Conservation (phyloP, 2,329 filamentous ascomycete species). For the Clonostachys rhizophaga region DNA sequence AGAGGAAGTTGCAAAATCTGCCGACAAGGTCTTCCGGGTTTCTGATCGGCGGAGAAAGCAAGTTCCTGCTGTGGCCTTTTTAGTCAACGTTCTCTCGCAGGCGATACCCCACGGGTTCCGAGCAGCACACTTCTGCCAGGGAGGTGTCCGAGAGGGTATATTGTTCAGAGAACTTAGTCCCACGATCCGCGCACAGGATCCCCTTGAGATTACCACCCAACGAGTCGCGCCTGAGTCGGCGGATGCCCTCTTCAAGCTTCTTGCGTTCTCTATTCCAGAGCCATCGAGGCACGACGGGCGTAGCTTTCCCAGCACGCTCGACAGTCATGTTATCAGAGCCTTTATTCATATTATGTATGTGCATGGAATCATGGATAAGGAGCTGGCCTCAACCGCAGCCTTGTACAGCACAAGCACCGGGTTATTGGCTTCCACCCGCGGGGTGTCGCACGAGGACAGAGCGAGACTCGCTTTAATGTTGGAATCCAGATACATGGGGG, state of each 20-base stretch:
- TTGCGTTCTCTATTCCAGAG: conserved; percentile 41
- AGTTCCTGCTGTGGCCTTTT: conserved; percentile 63
- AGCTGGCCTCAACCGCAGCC: conserved; percentile 51
- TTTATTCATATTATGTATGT: conserved; percentile 56
- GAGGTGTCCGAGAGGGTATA: conserved; percentile 64
- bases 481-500: conserved; percentile 59
- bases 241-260: conserved; percentile 35
- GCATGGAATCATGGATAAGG: conserved; percentile 44
- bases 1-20: conserved; percentile 23
- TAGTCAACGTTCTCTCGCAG: conserved; percentile 56
- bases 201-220: conserved; percentile 54
- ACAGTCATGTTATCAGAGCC: conserved; percentile 41
- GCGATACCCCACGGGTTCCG: conserved; percentile 54
- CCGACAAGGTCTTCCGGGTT: conserved; percentile 50
- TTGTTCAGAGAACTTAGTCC: conserved; percentile 49
- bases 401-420: conserved; percentile 62
- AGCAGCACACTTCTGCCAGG: conserved; percentile 64
- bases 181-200: conserved; percentile 43
- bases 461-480: conserved; percentile 58
- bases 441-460: conserved; percentile 56
- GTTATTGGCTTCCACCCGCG: conserved; percentile 54
- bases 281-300: conserved; percentile 11
- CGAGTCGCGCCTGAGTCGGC: conserved; percentile 44
- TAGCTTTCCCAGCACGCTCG: conserved; percentile 32
- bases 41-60: conserved; percentile 61